Evolutionary conservation across 768 basidiomycete species (phyloP).

Genomic region (Kwoniella europaea): DNA sequence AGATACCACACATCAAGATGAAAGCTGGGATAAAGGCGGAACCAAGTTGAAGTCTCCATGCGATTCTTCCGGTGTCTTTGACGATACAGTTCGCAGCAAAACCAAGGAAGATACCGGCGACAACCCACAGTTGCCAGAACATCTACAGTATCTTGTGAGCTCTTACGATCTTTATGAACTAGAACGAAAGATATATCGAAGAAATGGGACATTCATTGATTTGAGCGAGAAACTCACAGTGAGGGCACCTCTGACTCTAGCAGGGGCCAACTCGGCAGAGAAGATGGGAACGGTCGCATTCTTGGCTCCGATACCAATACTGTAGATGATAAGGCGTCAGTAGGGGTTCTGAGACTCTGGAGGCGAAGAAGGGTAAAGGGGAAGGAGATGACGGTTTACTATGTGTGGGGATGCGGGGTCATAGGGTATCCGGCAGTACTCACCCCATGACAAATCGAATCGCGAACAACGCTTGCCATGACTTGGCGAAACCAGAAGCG

Average conservation of each 20-base stretch:
- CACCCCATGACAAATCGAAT: conserved; percentile 47
- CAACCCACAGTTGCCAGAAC: conserved; percentile 71
- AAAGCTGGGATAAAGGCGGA: conserved; percentile 56
- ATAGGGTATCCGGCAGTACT: background rate
- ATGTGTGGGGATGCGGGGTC: background rate
- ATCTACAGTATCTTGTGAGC: conserved; percentile 59
- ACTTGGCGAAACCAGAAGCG: conserved; percentile 48
- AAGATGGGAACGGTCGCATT: conserved; percentile 67
- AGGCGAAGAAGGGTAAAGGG: no score
- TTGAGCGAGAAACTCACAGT: conserved; percentile 58
- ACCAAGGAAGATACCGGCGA: conserved; percentile 53
- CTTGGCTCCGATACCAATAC: conserved; percentile 55
- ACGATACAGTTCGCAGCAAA: conserved; percentile 58
- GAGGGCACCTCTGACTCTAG: conserved; percentile 83
- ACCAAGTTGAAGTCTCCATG: conserved; percentile 61
- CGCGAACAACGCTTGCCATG: conserved; percentile 47
- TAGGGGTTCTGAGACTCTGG: background rate
- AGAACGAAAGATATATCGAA: background rate
- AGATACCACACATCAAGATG: conserved; percentile 47
- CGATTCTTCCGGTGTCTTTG: conserved; percentile 53
- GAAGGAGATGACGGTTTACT: background rate
- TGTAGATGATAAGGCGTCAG: background rate
- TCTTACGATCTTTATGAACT: background rate
- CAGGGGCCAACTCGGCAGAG: conserved; percentile 78
- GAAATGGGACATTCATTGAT: background rate